These are phyloP conservation scores for Fraxinus angustifolia DNA, from an alignment of 305 asterid species.

Conservation along the genomic window DNA sequence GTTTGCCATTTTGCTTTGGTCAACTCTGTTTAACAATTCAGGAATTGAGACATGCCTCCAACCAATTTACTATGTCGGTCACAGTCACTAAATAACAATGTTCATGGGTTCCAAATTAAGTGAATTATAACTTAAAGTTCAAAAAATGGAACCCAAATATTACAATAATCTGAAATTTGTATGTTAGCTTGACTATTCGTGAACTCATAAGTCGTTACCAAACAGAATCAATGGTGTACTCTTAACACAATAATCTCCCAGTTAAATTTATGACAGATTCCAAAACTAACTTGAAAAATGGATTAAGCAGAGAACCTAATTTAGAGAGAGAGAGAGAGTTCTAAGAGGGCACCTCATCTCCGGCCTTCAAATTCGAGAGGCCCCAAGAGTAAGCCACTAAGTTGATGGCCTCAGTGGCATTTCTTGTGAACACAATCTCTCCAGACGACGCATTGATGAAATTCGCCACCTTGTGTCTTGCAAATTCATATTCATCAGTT, in stretches of 20 bases:
- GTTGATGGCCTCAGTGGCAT: slow-evolving; percentile 97
- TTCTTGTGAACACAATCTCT: slow-evolving; percentile 87
- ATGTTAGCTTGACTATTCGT: neutral
- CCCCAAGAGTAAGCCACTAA: slow-evolving; percentile 97
- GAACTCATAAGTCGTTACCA: neutral
- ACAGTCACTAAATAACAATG: neutral
- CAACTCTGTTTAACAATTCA: neutral
- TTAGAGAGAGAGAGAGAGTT: neutral
- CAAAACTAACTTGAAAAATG: slow-evolving; percentile 7
- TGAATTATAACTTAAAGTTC: neutral
- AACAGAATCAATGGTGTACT: too few relatives aligned
- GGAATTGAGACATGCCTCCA: neutral
- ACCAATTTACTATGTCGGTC: neutral
- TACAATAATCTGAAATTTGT: neutral
- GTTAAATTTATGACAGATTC: slow-evolving; percentile 7
- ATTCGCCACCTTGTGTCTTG: slow-evolving; percentile 83
- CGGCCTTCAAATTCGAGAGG: slow-evolving; percentile 63
- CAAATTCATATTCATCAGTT: slow-evolving; percentile 80
- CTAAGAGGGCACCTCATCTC: slow-evolving; percentile 69
- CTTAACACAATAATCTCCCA: neutral
- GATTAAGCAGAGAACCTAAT: neutral
- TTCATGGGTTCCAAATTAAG: neutral
- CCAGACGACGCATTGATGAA: slow-evolving; percentile 66
- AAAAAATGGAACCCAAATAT: neutral
- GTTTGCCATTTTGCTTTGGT: neutral